phyloP scores from a whole-genome alignment of 192 early-diverging fungal species.

The Backusella mclennaniae region DNA sequence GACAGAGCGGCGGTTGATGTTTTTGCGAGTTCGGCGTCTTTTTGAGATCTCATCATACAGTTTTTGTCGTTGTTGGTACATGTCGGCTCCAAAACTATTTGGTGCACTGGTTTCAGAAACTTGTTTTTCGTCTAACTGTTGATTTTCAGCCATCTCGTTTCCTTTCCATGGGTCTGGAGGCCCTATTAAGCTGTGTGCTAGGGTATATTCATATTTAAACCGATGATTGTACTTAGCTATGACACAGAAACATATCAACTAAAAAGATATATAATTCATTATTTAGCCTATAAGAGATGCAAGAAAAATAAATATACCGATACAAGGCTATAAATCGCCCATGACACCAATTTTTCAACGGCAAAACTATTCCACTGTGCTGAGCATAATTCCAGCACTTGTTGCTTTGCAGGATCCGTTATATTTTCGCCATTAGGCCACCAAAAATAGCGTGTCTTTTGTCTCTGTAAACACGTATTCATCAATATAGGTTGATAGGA shows the following conservation, averaged over 20 bases:
- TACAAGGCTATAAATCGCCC: not conserved
- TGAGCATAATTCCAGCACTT: not conserved
- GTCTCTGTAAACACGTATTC: constrained; percentile 18
- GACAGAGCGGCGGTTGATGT: not conserved
- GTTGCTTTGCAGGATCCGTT: not conserved
- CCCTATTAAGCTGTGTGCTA: not conserved
- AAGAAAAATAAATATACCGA: constrained; percentile 4
- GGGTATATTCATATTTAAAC: not conserved
- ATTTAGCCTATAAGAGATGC: not conserved
- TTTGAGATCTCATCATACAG: constrained; percentile 24
- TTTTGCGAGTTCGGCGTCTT: not conserved
- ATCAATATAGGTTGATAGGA: constrained; percentile 6
- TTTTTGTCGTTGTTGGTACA: constrained; percentile 20
- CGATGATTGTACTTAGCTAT: not conserved
- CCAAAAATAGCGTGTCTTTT: constrained; percentile 2
- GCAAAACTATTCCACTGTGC: constrained; percentile 12
- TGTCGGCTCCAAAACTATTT: not conserved
- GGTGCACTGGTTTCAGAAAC: not conserved
- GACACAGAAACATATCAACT: constrained; percentile 4
- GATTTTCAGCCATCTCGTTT: not conserved
- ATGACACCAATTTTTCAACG: not conserved
- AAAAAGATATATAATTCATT: not conserved
- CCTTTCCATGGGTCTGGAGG: not conserved
- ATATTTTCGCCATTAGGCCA: constrained; percentile 5
- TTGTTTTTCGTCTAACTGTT: not conserved